phyloP scores from a whole-genome alignment of 495 filamentous ascomycete genomes.

The Penicillium fimorum region DNA sequence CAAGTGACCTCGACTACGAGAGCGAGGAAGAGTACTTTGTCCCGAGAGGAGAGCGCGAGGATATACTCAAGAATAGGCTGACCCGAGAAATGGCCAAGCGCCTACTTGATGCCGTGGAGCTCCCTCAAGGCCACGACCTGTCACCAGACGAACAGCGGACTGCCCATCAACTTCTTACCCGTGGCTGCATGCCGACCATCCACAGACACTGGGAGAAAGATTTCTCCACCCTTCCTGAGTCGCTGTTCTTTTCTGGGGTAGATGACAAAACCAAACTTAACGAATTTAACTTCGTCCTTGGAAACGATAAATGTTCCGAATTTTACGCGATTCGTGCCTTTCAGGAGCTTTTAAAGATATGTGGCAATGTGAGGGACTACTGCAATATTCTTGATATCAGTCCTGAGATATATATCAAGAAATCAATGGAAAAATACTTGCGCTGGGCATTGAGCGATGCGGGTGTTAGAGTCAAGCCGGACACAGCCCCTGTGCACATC shows the following conservation, averaged over 20 bases:
- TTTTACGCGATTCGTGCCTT: conserved; percentile 44
- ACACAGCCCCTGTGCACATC: conserved; percentile 32
- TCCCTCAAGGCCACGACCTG: conserved; percentile 37
- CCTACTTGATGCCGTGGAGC: conserved; percentile 25
- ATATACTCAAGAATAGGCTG: conserved; percentile 30
- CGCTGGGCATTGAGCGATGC: conserved; percentile 46
- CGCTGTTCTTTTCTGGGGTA: conserved; percentile 46
- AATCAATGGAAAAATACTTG: conserved; percentile 37
- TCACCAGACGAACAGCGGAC: conserved; percentile 48
- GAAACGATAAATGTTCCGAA: conserved; percentile 32
- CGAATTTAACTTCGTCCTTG: conserved; percentile 48
- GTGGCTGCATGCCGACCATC: conserved; percentile 60
- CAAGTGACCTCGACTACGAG: neutral
- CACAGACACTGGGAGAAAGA: conserved; percentile 56
- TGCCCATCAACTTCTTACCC: conserved; percentile 56
- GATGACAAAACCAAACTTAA: conserved; percentile 5
- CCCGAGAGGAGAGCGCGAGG: conserved; percentile 20
- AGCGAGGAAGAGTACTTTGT: conserved; percentile 12
- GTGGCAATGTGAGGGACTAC: conserved; percentile 40
- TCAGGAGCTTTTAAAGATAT: conserved; percentile 34
- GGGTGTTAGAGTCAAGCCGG: conserved; percentile 20
- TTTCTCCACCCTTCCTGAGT: conserved; percentile 58
- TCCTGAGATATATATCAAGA: conserved; percentile 34
- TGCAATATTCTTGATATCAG: conserved; percentile 24
- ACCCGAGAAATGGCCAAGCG: conserved; percentile 32